These are phyloP conservation scores for Echium plantagineum DNA, from an alignment of 257 asterid genomes.

Conservation along the genomic window DNA sequence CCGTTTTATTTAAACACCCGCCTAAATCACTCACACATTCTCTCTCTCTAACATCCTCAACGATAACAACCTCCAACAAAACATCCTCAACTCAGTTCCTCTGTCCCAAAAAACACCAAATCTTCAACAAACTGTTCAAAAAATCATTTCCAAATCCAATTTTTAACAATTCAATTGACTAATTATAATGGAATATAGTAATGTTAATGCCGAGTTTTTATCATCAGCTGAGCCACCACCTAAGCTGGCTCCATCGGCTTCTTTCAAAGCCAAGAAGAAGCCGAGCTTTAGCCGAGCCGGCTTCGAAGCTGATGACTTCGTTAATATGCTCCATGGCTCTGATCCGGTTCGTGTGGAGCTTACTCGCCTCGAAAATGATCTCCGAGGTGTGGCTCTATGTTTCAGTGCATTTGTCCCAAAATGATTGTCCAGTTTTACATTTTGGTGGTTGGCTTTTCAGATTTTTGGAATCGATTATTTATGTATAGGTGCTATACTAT, in stretches of 20 bases:
- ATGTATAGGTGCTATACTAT: no score
- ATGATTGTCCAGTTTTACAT: background rate
- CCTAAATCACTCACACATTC: background rate
- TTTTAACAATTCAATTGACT: no score
- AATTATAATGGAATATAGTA: constrained; percentile 4
- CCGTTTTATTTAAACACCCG: background rate
- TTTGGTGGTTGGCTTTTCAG: constrained; percentile 1
- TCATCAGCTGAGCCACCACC: constrained; percentile 24
- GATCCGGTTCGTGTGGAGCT: constrained; percentile 86
- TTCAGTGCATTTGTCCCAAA: no score
- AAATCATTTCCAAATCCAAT: no score
- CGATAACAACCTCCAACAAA: no score
- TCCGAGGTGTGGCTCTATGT: constrained; percentile 38
- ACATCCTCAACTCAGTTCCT: no score
- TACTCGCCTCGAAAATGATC: constrained; percentile 75
- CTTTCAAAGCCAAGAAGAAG: constrained; percentile 43
- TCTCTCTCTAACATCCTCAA: background rate
- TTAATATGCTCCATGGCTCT: constrained; percentile 63
- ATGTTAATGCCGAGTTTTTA: constrained; percentile 28
- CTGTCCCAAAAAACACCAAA: no score
- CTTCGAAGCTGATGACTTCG: constrained; percentile 48
- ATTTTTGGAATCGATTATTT: background rate
- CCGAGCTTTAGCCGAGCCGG: constrained; percentile 27
- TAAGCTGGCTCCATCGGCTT: constrained; percentile 34
- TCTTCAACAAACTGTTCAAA: no score